Percentiles rank a stretch among this genome's conserved stretches.
Conservation (phyloP, 2,329 filamentous ascomycete genomes). For the Colletotrichum tanaceti region DNA sequence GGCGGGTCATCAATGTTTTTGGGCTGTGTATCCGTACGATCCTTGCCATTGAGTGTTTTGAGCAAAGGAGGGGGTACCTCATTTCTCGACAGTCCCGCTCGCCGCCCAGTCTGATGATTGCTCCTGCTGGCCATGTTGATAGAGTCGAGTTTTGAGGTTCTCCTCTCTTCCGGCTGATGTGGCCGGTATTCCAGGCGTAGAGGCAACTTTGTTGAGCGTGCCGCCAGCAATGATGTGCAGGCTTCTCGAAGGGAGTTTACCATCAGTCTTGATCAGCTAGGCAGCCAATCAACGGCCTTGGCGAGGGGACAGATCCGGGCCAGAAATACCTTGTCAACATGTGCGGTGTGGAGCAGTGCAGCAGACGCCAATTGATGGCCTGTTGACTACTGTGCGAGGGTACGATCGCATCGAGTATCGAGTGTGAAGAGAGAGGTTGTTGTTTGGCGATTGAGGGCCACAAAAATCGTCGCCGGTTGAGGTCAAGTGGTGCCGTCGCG, state of each 20-base stretch:
- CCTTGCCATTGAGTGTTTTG: neutral
- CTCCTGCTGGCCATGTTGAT: slow-evolving; percentile 10
- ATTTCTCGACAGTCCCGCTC: slow-evolving; percentile 6
- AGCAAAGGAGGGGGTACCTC: neutral
- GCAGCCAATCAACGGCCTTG: neutral
- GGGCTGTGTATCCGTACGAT: neutral
- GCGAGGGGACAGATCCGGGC: neutral
- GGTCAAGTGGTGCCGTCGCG: slow-evolving; percentile 29
- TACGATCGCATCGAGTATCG: slow-evolving; percentile 6
- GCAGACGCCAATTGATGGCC: slow-evolving; percentile 5
- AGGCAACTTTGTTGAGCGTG: neutral
- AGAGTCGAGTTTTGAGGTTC: neutral
- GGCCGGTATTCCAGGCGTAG: no score
- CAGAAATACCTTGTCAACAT: neutral
- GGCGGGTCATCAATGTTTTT: slow-evolving; percentile 11
- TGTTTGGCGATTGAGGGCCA: slow-evolving; percentile 6
- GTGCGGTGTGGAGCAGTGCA: neutral
- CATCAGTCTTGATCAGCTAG: slow-evolving; percentile 9
- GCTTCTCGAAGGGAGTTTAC: neutral
- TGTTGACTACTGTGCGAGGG: neutral
- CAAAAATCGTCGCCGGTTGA: slow-evolving; percentile 22
- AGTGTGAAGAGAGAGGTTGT: slow-evolving; percentile 17
- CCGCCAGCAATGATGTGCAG: neutral
- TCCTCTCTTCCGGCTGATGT: neutral
- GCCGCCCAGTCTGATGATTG: neutral